Evolutionary conservation across 108 stramenopile species (phyloP), one percentile per base, ranked within the genome.

Genomic region (Cyclotella sp.): DNA sequence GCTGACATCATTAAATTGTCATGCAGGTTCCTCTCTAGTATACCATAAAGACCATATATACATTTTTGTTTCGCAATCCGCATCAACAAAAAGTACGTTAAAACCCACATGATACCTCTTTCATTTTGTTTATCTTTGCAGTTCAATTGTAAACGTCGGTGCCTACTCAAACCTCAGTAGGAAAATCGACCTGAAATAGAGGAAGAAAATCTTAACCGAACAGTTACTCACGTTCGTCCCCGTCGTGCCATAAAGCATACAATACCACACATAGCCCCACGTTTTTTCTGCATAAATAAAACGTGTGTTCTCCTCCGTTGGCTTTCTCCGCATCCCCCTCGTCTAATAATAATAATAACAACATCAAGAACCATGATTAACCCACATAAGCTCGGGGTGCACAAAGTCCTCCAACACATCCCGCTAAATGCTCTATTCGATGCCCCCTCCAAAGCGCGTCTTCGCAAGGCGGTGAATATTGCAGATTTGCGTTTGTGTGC

Each of bases 311-410:
- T n/a, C 18, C 2, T n/a, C 47, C 47, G 9, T 16, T 9, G n/a
- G n/a, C 47, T 1, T 9, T n/a, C 15, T 1, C 47, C 6, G 9
- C 47, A 49, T 45, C 44, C 13, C n/a, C 47, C 47, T 16, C n/a
- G 47, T 49, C 18, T 49, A 3, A 49, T n/a, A n/a, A n/a, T n/a
- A n/a, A n/a, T n/a, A n/a, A n/a, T n/a, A 49, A 3, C 3, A 49
- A 49, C 9, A 49, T n/a, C 15, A n/a, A 16, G n/a, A 49, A 9
- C n/a, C 47, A 58, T 58, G 55, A 58, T 77, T 53, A 83, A 84
- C 84, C 93, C 94, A 14, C 95, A 95, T 81, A 93, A 92, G 53
- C 87, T 93, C 55, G 95, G 95, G 65, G 82, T 96, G 9, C 95
- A 96, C 89, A 96, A 96, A 70, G 78, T 96, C 63, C 89, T 96